Evolutionary conservation across 192 early-diverging fungal species (phyloP).

Genomic region (Radiomyces spectabilis): DNA sequence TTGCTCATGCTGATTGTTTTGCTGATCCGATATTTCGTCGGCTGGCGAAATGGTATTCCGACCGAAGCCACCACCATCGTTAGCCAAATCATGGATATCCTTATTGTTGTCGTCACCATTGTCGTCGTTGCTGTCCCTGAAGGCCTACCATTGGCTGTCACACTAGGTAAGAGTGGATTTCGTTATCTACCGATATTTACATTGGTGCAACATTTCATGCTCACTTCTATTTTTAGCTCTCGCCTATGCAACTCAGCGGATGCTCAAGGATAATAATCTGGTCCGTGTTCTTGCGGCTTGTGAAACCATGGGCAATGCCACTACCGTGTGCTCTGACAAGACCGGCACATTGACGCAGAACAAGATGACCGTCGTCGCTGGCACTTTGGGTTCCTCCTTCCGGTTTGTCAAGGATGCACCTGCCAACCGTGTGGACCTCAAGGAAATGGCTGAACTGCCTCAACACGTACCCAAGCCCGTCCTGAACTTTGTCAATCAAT

Average conservation of each 20-base stretch:
- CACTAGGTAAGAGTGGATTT: slow-evolving; percentile 47
- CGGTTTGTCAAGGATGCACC: slow-evolving; percentile 42
- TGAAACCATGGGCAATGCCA: slow-evolving; percentile 99
- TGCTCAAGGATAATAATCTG: slow-evolving; percentile 97
- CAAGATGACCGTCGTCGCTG: slow-evolving; percentile 93
- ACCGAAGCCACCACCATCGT: slow-evolving; percentile 45
- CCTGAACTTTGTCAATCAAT: slow-evolving; percentile 50
- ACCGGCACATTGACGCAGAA: slow-evolving; percentile 98
- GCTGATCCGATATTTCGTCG: slow-evolving; percentile 80
- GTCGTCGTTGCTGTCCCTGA: slow-evolving; percentile 98
- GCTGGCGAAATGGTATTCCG: slow-evolving; percentile 22
- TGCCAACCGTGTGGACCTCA: slow-evolving; percentile 25
- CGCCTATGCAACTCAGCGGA: slow-evolving; percentile 87
- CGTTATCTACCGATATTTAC: neutral
- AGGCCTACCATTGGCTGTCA: slow-evolving; percentile 95
- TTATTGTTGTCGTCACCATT: slow-evolving; percentile 89
- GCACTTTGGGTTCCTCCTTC: slow-evolving; percentile 70
- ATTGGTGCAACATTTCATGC: no score
- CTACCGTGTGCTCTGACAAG: slow-evolving; percentile 98
- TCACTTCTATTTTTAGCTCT: slow-evolving; percentile 43
- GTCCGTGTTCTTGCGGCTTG: slow-evolving; percentile 94
- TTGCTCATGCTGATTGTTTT: slow-evolving; percentile 81
- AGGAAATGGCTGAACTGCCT: slow-evolving; percentile 41
- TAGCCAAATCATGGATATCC: slow-evolving; percentile 62
- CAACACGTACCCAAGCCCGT: slow-evolving; percentile 34